Percentiles rank a stretch among this genome's conserved stretches.
These are phyloP conservation scores for Chenopodium formosanum DNA, from an alignment of 148 eudicot species.

Conservation along the genomic window DNA sequence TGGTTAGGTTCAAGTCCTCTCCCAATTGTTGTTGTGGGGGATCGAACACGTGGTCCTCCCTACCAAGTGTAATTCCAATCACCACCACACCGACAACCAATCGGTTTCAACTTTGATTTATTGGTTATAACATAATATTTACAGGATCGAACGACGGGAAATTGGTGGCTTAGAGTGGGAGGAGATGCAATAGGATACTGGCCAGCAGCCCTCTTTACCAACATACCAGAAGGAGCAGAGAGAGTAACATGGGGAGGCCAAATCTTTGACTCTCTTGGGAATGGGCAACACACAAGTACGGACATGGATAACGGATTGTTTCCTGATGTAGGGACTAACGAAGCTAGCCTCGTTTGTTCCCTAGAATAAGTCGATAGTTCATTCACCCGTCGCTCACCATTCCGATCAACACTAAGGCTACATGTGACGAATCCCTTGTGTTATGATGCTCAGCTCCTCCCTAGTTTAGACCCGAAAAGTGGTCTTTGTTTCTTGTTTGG, in stretches of 20 bases:
- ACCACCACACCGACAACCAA: no score
- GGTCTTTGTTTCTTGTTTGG: slow-evolving; percentile 14
- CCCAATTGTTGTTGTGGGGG: no score
- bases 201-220: slow-evolving; percentile 17
- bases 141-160: slow-evolving; percentile 4
- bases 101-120: no score
- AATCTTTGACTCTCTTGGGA: slow-evolving; percentile 13
- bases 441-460: slow-evolving; percentile 7
- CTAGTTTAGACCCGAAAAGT: not conserved
- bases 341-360: slow-evolving; percentile 10
- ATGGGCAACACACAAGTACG: not conserved
- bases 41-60: no score
- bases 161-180: slow-evolving; percentile 17
- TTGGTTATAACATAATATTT: not conserved
- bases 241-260: slow-evolving; percentile 13
- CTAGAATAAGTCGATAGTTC: slow-evolving; percentile 10
- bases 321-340: not conserved
- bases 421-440: slow-evolving; percentile 16
- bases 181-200: slow-evolving; percentile 14
- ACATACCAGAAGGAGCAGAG: slow-evolving; percentile 10
- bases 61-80: no score
- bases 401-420: not conserved
- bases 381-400: not conserved
- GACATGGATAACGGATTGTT: slow-evolving; percentile 29
- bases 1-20: no score